Evolutionary conservation across 495 filamentous ascomycete species (phyloP).

Genomic region (Elaphomyces granulatus): DNA sequence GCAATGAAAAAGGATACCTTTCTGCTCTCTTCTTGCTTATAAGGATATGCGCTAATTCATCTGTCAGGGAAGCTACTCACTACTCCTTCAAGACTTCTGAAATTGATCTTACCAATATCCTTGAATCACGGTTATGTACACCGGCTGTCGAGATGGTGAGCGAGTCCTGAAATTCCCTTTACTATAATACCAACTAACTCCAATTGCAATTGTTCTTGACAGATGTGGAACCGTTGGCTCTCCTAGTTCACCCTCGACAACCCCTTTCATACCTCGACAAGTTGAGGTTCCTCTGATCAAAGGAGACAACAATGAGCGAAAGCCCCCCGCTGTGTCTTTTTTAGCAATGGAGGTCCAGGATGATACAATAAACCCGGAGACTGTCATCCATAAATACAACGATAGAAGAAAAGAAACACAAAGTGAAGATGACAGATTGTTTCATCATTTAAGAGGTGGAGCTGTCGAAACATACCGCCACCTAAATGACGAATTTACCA

Average conservation of each 20-base stretch:
- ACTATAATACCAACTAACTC: constrained; percentile 27
- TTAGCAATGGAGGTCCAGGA: constrained; percentile 59
- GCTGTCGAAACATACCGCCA: background rate
- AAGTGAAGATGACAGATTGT: constrained; percentile 20
- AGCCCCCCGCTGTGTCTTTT: constrained; percentile 64
- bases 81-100: constrained; percentile 78
- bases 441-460: no score
- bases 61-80: constrained; percentile 72
- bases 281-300: constrained; percentile 67
- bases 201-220: no score
- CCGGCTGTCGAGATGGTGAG: no score
- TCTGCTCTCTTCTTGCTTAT: background rate
- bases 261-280: constrained; percentile 90
- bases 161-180: no score
- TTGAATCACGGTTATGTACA: constrained; percentile 41
- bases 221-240: constrained; percentile 67
- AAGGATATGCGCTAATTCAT: constrained; percentile 1
- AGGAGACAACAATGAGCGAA: constrained; percentile 40
- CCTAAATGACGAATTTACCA: constrained; percentile 3
- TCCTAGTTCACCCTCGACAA: constrained; percentile 85
- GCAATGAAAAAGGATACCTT: constrained; percentile 50
- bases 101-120: constrained; percentile 71
- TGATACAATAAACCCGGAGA: constrained; percentile 36
- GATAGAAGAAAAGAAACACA: constrained; percentile 11
- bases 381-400: no score